These are phyloP conservation scores for Colletotrichum cereale DNA, from an alignment of 2,329 filamentous ascomycete species.

Conservation along the genomic window DNA sequence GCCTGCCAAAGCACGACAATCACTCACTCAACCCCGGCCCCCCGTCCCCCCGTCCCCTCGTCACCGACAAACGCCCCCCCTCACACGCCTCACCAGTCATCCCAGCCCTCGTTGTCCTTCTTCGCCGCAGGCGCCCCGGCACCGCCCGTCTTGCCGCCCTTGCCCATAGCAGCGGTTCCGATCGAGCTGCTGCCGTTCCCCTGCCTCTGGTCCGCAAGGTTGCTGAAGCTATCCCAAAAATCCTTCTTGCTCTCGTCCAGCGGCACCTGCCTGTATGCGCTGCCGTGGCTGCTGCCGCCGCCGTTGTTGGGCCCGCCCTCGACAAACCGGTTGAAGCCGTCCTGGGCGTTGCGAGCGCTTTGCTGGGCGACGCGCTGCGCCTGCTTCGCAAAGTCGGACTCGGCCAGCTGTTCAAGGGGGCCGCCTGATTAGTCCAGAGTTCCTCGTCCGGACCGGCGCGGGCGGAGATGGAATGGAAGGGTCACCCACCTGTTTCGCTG, in stretches of 20 bases:
- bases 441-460: slow-evolving; percentile 21
- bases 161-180: slow-evolving; percentile 71
- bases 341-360: slow-evolving; percentile 81
- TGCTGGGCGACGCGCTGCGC: slow-evolving; percentile 73
- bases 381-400: slow-evolving; percentile 81
- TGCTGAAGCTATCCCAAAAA: slow-evolving; percentile 94
- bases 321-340: slow-evolving; percentile 87
- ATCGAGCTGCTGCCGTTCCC: slow-evolving; percentile 61
- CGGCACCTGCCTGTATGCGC: slow-evolving; percentile 52
- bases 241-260: slow-evolving; percentile 78
- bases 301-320: slow-evolving; percentile 72
- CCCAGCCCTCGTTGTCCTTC: slow-evolving; percentile 72
- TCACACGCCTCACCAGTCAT: slow-evolving; percentile 66
- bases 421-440: slow-evolving; percentile 44
- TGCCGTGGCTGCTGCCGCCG: slow-evolving; percentile 43
- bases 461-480: slow-evolving; percentile 33
- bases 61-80: not conserved
- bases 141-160: slow-evolving; percentile 56
- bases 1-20: slow-evolving; percentile 28
- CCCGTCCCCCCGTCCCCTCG: slow-evolving; percentile 24
- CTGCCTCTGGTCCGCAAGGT: slow-evolving; percentile 69
- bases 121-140: slow-evolving; percentile 51
- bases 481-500: slow-evolving; percentile 80
- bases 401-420: slow-evolving; percentile 71
- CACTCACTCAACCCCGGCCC: slow-evolving; percentile 40